phyloP scores from a whole-genome alignment of 2,329 filamentous ascomycete genomes.

The Neophaeococcomyces aloes region DNA sequence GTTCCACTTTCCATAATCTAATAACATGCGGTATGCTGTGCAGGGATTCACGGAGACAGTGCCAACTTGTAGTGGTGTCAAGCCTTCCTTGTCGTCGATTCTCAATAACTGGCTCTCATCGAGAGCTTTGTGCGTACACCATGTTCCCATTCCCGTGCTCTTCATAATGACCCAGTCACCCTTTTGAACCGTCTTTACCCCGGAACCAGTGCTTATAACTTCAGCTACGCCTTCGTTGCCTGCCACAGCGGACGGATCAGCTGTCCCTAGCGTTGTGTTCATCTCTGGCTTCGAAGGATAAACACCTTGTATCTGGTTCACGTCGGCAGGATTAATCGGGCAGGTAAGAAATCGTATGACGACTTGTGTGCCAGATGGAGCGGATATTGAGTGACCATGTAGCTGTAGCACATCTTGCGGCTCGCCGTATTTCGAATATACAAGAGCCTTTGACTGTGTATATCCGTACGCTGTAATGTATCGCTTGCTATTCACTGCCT shows the following conservation, averaged over 20 bases:
- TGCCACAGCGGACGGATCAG: slow-evolving; percentile 63
- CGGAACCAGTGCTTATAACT: slow-evolving; percentile 59
- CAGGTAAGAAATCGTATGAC: slow-evolving; percentile 81
- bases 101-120: slow-evolving; percentile 52
- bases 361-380: slow-evolving; percentile 49
- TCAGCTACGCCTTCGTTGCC: slow-evolving; percentile 94
- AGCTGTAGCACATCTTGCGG: slow-evolving; percentile 40
- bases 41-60: slow-evolving; percentile 89
- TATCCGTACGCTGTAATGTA: slow-evolving; percentile 40
- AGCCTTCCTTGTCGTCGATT: slow-evolving; percentile 57
- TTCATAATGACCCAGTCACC: slow-evolving; percentile 95
- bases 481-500: slow-evolving; percentile 21
- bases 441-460: slow-evolving; percentile 39
- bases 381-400: slow-evolving; percentile 40
- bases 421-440: slow-evolving; percentile 40
- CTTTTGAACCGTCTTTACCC: slow-evolving; percentile 50
- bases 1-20: slow-evolving; percentile 55
- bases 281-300: slow-evolving; percentile 81
- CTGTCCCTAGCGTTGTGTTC: slow-evolving; percentile 63
- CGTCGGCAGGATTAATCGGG: slow-evolving; percentile 92
- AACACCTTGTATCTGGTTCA: slow-evolving; percentile 95
- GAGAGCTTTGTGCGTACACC: slow-evolving; percentile 79
- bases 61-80: slow-evolving; percentile 68
- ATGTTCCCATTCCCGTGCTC: slow-evolving; percentile 74
- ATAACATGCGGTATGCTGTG: slow-evolving; percentile 87